phyloP scores from a whole-genome alignment of 352 stramenopile species.

The Phytophthora constricta region DNA sequence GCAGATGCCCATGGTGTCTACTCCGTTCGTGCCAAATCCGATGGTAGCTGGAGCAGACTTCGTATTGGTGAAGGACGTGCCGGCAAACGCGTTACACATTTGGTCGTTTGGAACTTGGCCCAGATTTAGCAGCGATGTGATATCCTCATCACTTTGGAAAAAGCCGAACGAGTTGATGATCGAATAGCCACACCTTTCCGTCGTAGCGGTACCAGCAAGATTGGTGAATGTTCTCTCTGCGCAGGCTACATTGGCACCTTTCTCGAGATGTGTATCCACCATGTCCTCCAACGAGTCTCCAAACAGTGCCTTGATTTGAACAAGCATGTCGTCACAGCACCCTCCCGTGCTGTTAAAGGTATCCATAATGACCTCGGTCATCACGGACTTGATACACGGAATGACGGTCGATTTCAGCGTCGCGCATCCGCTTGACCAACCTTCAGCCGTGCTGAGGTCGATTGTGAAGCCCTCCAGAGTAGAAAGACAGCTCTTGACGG shows the following conservation, averaged over 20 bases:
- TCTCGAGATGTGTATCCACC: conserved; percentile 30
- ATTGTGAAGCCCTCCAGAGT: conserved; percentile 17
- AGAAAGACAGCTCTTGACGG: conserved; percentile 34
- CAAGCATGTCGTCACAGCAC: conserved; percentile 54
- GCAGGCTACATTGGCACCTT: conserved; percentile 40
- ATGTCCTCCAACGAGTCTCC: conserved; percentile 42
- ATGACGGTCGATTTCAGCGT: conserved; percentile 39
- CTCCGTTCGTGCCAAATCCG: conserved; percentile 29
- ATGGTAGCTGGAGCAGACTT: conserved; percentile 29
- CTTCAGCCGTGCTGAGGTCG: conserved; percentile 6
- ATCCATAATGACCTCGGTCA: conserved; percentile 41
- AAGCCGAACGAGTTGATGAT: conserved; percentile 34
- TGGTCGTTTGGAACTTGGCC: conserved; percentile 54
- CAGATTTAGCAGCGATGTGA: conserved; percentile 9
- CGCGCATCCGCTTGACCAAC: conserved; percentile 30
- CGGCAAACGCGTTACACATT: conserved; percentile 53
- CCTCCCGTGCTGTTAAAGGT: conserved; percentile 22
- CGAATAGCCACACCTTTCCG: conserved; percentile 47
- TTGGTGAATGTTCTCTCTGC: conserved; percentile 45
- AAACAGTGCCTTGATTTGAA: conserved; percentile 44
- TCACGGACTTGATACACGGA: conserved; percentile 35
- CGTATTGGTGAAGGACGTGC: conserved; percentile 48
- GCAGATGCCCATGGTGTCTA: conserved; percentile 50
- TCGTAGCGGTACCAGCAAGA: conserved; percentile 20
- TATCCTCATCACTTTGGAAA: neutral